Base-by-base conservation (phyloP, 2,329 filamentous ascomycete genomes). In the Diaporthe destruens region DNA sequence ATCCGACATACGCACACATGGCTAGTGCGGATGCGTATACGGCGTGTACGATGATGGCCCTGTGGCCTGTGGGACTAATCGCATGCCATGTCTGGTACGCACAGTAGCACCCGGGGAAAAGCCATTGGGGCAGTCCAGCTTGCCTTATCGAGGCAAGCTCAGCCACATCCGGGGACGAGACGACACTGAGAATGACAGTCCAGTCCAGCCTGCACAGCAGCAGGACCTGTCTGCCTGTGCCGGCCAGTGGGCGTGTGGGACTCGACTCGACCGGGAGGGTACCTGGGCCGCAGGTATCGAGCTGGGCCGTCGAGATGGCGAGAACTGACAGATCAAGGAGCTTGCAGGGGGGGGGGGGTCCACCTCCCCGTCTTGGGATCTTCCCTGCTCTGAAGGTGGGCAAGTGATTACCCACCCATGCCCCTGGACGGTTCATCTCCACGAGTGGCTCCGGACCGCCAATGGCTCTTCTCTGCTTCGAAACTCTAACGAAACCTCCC, bases 401-500 rank as follows among this genome's bases (percentile, higher is more conserved):
- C 36, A 34, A 66, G 29, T 63, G 54, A 57, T 53, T 39, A 36
- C 53, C 66, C 54, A 69, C 42, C 53, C 55, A 57, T 34, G 23
- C 67, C 67, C 67, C 67, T 56, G 55, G 47, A 53, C 32, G 44
- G 55, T 57, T 69, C 65, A 51, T 63, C 63, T 71, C 55, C 72
- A 72, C 49, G 63, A 54, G 44, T 55, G 36, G 69, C 66, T 72
- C 65, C 69, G 63, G 69, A 72, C 63, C 61, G 49, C 63, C 42
- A 54, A 59, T 67, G 55, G 51, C 59, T 65, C 42, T 69, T 29
- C 44, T 63, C 55, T 59, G 51, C 57, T 57, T 55, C 69, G 72
- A 74, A 74, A 74, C 72, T 71, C 51, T 69, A 71, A 69, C 72
- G 72, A 72, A 72, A 72, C 69, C 65, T 44, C 53, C 51, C 63